A percentile compares a stretch with the other conserved stretches of the same genome.
Conservation (phyloP, 2,329 filamentous ascomycete genomes). For the Aspergillus puulaauensis region DNA sequence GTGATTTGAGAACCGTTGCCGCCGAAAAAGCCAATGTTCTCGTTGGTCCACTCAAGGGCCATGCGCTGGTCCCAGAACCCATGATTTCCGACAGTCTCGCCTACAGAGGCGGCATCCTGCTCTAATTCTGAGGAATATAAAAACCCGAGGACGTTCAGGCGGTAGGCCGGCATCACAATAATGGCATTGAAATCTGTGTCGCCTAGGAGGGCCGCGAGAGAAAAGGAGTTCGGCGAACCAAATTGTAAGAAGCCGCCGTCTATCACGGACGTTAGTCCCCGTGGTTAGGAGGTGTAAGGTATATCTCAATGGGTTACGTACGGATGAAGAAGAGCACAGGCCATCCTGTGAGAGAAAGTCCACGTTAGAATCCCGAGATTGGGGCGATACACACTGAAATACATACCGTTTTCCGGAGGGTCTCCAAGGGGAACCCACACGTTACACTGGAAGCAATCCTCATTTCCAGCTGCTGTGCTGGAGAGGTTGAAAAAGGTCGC, state of each 20-base stretch:
- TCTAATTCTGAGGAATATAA: conserved; percentile 51
- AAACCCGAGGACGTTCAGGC: conserved; percentile 58
- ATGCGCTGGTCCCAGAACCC: conserved; percentile 60
- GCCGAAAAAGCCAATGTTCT: conserved; percentile 53
- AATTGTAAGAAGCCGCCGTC: conserved; percentile 60
- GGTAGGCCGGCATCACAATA: conserved; percentile 57
- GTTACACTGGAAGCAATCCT: conserved; percentile 59
- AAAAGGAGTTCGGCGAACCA: conserved; percentile 51
- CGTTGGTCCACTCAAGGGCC: conserved; percentile 57
- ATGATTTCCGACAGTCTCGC: conserved; percentile 48
- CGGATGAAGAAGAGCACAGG: conserved; percentile 60
- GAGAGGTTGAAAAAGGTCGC: conserved; percentile 34
- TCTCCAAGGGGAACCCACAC: conserved; percentile 54
- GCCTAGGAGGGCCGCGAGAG: conserved; percentile 47
- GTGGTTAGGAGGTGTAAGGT: background rate
- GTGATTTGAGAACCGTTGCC: conserved; percentile 54
- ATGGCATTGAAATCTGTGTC: conserved; percentile 52
- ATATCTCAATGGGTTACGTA: conserved; percentile 28
- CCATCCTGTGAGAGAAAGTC: conserved; percentile 44
- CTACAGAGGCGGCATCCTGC: conserved; percentile 37
- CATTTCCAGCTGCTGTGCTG: conserved; percentile 39
- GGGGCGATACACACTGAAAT: background rate
- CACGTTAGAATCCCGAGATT: background rate
- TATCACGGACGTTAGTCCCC: background rate
- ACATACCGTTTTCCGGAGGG: conserved; percentile 37